These are phyloP conservation scores for Pythium myriotylum DNA, from an alignment of 352 stramenopile genomes.

Conservation along the genomic window DNA sequence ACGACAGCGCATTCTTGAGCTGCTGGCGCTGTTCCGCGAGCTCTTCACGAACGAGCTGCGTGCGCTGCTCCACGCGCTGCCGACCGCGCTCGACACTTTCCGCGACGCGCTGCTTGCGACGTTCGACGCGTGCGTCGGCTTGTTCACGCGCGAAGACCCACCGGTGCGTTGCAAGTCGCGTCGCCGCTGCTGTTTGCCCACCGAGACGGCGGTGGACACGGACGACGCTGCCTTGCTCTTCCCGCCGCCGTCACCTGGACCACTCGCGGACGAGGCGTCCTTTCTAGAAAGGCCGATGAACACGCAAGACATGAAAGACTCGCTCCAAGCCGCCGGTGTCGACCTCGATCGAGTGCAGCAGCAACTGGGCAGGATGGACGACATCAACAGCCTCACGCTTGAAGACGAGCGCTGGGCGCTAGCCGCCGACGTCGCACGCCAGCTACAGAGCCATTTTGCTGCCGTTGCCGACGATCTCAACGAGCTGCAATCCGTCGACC, in stretches of 20 bases:
- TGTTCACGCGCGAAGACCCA: neutral
- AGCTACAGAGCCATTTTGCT: no score
- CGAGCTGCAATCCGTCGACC: no score
- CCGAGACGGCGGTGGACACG: neutral
- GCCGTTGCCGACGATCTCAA: no score
- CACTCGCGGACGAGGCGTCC: no score
- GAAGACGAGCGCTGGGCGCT: neutral
- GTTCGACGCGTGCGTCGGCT: constrained; percentile 6
- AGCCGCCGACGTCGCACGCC: neutral
- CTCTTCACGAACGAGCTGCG: constrained; percentile 11
- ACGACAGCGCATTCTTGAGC: constrained; percentile 12
- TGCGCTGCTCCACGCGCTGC: constrained; percentile 13
- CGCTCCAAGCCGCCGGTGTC: no score
- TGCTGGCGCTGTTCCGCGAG: constrained; percentile 14
- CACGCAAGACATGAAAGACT: no score
- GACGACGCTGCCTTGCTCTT: neutral
- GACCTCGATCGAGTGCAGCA: no score
- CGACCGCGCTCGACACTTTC: constrained; percentile 9
- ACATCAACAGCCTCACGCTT: neutral
- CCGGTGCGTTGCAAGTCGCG: neutral
- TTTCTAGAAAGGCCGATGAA: no score
- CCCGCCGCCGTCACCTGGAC: no score
- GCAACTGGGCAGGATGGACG: neutral
- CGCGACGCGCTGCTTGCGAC: constrained; percentile 13
- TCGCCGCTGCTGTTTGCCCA: no score